These are phyloP conservation scores for Ilyonectria destructans DNA, from an alignment of 2,329 filamentous ascomycete species.

Conservation along the genomic window DNA sequence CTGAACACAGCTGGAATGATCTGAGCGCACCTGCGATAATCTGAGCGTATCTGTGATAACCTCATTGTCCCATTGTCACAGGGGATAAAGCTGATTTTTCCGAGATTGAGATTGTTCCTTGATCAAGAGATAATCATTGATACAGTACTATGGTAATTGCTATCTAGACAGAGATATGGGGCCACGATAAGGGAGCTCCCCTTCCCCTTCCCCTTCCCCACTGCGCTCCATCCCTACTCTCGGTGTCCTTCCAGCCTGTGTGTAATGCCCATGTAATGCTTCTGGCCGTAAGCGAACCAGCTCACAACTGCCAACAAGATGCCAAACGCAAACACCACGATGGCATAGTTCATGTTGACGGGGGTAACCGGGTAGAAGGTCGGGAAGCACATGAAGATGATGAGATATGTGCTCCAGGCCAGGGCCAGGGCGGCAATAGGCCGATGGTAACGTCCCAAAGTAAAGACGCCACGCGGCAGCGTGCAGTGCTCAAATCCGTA, in stretches of 20 bases:
- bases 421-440: slow-evolving; percentile 9
- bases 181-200: background rate
- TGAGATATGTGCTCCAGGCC: slow-evolving; percentile 17
- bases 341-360: slow-evolving; percentile 29
- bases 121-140: background rate
- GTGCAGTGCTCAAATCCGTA: slow-evolving; percentile 24
- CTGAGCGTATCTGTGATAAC: background rate
- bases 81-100: background rate
- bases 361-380: slow-evolving; percentile 18
- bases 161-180: background rate
- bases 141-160: background rate
- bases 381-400: slow-evolving; percentile 24
- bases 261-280: slow-evolving; percentile 13
- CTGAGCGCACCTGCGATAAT: no score
- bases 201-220: background rate
- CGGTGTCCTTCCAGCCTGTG: slow-evolving; percentile 1
- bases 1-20: no score
- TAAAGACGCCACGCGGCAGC: slow-evolving; percentile 13
- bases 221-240: background rate
- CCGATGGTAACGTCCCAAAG: slow-evolving; percentile 16
- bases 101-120: background rate
- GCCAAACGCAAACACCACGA: slow-evolving; percentile 16
- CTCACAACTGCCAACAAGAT: slow-evolving; percentile 1
- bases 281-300: slow-evolving; percentile 24
- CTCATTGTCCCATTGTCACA: no score